Evolutionary conservation across 345 rosid genomes (phyloP).

Genomic region (Hibiscus tridactylites): DNA sequence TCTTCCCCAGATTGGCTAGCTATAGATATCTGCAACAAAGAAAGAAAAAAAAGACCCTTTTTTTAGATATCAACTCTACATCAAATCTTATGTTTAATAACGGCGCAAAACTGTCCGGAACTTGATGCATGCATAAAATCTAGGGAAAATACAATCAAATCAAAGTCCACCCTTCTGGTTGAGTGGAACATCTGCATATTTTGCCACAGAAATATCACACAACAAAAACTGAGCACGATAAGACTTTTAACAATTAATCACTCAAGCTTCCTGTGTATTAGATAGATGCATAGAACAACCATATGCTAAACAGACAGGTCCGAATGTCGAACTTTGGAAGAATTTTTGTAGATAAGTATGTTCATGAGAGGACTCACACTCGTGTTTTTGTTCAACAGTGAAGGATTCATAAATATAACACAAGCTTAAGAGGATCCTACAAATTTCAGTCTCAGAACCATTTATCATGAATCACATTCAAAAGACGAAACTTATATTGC

Average conservation of each 20-base stretch:
- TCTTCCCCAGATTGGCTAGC: slow-evolving; percentile 23
- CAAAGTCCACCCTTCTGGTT: neutral
- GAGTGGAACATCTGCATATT: neutral
- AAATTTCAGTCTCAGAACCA: neutral
- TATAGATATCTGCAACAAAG: slow-evolving; percentile 20
- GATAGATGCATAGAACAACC: neutral
- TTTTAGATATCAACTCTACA: neutral
- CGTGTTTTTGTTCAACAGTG: neutral
- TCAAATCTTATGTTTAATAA: neutral
- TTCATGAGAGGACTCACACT: neutral
- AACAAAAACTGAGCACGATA: neutral
- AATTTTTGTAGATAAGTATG: neutral
- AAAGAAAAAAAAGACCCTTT: neutral
- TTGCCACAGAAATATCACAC: neutral
- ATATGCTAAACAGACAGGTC: neutral
- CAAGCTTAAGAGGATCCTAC: neutral
- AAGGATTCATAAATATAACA: neutral
- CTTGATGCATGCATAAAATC: neutral
- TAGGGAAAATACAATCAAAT: neutral
- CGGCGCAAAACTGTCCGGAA: neutral
- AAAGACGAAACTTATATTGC: neutral
- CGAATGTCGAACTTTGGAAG: neutral
- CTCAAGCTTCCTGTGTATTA: neutral
- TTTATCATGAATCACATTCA: neutral
- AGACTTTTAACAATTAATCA: neutral